Conservation (phyloP, 2,329 filamentous ascomycete genomes). For the Paraconiothyrium brasiliense region DNA sequence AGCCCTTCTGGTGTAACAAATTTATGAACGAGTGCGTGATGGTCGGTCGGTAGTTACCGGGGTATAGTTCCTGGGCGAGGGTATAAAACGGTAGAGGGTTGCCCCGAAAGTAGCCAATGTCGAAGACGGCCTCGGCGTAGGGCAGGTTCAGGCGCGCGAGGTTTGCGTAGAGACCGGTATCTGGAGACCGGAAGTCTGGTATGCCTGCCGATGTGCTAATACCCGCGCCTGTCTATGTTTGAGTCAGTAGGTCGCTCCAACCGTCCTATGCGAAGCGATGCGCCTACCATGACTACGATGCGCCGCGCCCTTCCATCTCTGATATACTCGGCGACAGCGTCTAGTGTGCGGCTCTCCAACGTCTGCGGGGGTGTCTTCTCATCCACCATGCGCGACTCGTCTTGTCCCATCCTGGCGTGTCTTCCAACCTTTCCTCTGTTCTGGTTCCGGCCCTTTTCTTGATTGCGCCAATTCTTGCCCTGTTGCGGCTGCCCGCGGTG, state of each 20-base stretch:
- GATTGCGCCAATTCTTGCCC: conserved; percentile 42
- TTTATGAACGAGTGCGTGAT: conserved; percentile 89
- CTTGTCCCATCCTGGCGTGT: conserved; percentile 80
- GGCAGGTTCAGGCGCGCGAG: conserved; percentile 86
- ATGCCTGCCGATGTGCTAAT: conserved; percentile 80
- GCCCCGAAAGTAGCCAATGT: conserved; percentile 85
- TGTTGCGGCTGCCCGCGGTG: conserved; percentile 51
- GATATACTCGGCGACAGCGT: conserved; percentile 83
- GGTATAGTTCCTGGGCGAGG: conserved; percentile 90
- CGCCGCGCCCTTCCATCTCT: conserved; percentile 70
- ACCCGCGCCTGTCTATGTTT: conserved; percentile 76
- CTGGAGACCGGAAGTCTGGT: conserved; percentile 92
- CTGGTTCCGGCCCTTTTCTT: conserved; percentile 34
- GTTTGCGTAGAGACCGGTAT: conserved; percentile 93
- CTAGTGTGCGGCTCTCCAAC: conserved; percentile 73
- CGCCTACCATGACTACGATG: conserved; percentile 79
- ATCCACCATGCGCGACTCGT: conserved; percentile 76
- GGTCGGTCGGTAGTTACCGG: conserved; percentile 87
- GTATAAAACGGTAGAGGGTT: conserved; percentile 92
- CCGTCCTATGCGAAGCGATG: not conserved
- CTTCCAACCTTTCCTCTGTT: conserved; percentile 34
- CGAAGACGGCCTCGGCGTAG: conserved; percentile 91
- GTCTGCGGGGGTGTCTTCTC: conserved; percentile 71
- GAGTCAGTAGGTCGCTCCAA: not conserved
- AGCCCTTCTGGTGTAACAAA: conserved; percentile 79